Conservation (phyloP, 108 stramenopile genomes). For the Skeletonema grethae region DNA sequence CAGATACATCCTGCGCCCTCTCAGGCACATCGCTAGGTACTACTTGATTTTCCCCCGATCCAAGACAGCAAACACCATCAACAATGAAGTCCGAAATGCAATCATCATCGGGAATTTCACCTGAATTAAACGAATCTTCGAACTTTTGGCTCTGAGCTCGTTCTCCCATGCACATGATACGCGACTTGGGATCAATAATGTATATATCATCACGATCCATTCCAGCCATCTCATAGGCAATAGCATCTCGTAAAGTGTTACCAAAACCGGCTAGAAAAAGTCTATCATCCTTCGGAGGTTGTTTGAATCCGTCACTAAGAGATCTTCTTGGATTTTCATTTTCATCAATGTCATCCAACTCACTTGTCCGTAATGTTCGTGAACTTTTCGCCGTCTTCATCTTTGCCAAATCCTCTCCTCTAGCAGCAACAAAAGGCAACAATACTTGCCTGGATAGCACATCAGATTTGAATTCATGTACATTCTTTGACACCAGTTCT, state of each 20-base stretch:
- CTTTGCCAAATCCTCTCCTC: constrained; percentile 32
- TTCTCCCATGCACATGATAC: constrained; percentile 55
- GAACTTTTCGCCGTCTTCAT: neutral
- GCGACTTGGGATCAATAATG: constrained; percentile 66
- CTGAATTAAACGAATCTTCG: neutral
- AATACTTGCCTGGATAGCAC: constrained; percentile 66
- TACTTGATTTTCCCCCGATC: constrained; percentile 6
- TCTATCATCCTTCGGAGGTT: constrained; percentile 30
- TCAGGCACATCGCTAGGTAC: neutral
- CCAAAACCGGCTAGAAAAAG: constrained; percentile 82
- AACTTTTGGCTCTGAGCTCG: neutral
- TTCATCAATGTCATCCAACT: neutral
- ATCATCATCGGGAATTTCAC: neutral
- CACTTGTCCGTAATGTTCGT: neutral
- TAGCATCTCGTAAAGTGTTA: constrained; percentile 73
- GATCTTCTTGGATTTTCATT: neutral
- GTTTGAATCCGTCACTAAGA: constrained; percentile 4
- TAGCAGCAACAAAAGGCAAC: constrained; percentile 69
- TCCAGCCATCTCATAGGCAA: constrained; percentile 75
- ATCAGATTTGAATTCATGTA: constrained; percentile 74
- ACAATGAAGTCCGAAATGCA: constrained; percentile 1
- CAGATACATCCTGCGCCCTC: neutral
- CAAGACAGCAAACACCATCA: constrained; percentile 6
- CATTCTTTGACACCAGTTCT: constrained; percentile 66
- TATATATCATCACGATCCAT: constrained; percentile 71